Evolutionary conservation across 108 stramenopile genomes (phyloP).

Genomic region (Skeletonema grethae): DNA sequence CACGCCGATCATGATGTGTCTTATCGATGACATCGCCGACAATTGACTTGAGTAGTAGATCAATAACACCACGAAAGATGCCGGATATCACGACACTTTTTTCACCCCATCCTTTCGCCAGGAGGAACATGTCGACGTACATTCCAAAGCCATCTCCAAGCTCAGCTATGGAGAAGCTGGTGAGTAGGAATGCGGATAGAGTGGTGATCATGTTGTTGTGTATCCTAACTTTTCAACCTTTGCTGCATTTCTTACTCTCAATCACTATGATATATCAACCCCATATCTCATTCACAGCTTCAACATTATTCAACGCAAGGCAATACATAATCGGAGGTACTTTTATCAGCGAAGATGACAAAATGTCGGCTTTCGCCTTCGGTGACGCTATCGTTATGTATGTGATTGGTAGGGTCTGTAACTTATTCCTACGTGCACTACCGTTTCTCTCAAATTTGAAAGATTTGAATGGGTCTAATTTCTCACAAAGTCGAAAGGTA

Average conservation of each 20-base stretch:
- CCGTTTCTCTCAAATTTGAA: no score
- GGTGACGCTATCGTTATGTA: no score
- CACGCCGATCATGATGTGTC: constrained; percentile 25
- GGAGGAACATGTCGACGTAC: constrained; percentile 36
- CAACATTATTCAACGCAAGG: no score
- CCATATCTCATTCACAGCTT: no score
- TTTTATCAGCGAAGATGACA: no score
- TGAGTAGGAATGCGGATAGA: constrained; percentile 4
- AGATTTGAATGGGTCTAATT: no score
- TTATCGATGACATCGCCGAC: constrained; percentile 42
- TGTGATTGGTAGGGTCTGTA: no score
- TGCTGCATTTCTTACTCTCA: background rate
- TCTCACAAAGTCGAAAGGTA: no score
- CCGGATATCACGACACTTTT: constrained; percentile 16
- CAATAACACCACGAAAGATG: constrained; percentile 19
- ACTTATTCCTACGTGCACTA: no score
- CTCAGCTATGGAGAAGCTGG: constrained; percentile 16
- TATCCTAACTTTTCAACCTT: background rate
- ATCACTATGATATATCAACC: no score
- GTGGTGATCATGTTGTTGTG: constrained; percentile 1
- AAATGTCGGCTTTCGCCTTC: no score
- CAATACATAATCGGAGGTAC: no score
- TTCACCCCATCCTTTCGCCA: constrained; percentile 36
- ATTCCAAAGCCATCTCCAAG: constrained; percentile 11
- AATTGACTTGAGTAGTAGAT: constrained; percentile 26